These are phyloP conservation scores for Hypoxylon cercidicola DNA, from an alignment of 495 filamentous ascomycete species.

Conservation along the genomic window DNA sequence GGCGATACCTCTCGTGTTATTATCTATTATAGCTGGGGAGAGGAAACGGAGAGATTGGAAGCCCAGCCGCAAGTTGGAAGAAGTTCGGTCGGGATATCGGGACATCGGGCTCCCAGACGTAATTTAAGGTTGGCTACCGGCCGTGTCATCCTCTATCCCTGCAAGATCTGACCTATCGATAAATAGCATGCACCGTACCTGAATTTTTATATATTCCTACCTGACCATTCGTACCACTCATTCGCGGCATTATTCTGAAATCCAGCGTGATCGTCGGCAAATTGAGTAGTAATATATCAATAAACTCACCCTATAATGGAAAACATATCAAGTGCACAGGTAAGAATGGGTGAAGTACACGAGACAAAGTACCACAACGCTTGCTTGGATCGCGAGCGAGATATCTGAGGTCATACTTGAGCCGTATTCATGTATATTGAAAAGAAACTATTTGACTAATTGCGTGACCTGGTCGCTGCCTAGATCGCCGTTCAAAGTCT, in stretches of 20 bases:
- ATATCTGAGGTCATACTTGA: too few relatives aligned
- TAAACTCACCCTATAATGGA: too few relatives aligned
- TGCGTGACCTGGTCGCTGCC: too few relatives aligned
- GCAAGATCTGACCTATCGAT: conserved; percentile 12
- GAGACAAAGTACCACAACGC: too few relatives aligned
- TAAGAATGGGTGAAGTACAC: too few relatives aligned
- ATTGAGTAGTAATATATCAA: conserved; percentile 6
- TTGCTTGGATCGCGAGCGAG: too few relatives aligned
- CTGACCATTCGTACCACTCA: not conserved
- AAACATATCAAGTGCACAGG: too few relatives aligned
- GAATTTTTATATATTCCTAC: conserved; percentile 7
- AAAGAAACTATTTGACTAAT: too few relatives aligned
- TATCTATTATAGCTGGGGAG: not conserved
- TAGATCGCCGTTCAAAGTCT: too few relatives aligned
- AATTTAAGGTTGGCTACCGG: conserved; percentile 27
- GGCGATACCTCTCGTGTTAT: conserved; percentile 4
- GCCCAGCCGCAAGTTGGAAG: conserved; percentile 22
- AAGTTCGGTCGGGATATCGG: conserved; percentile 33
- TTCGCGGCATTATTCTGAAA: too few relatives aligned
- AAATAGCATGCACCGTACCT: conserved; percentile 26
- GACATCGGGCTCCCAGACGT: conserved; percentile 33
- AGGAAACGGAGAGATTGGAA: conserved; percentile 11
- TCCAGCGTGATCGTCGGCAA: too few relatives aligned
- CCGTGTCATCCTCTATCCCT: conserved; percentile 21
- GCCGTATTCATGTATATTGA: too few relatives aligned